These are phyloP conservation scores for Apiospora hydei DNA, from an alignment of 2,329 filamentous ascomycete genomes.

Conservation along the genomic window DNA sequence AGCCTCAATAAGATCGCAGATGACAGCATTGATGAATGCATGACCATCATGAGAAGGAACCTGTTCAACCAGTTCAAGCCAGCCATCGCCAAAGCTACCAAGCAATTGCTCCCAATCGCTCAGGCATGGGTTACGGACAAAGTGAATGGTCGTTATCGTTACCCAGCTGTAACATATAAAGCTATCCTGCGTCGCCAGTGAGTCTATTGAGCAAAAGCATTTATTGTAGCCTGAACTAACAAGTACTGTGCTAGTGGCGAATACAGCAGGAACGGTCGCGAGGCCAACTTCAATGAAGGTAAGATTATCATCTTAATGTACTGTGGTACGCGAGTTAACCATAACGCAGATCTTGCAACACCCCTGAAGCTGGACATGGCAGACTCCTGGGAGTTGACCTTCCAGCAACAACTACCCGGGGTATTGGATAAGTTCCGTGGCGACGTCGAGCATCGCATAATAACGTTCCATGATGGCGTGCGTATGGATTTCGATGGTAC, in stretches of 20 bases:
- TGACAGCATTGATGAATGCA: neutral
- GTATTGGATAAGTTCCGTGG: neutral
- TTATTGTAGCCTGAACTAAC: neutral
- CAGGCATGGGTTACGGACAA: neutral
- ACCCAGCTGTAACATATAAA: neutral
- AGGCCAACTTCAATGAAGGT: neutral
- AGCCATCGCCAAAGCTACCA: neutral
- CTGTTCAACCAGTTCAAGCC: conserved; percentile 19
- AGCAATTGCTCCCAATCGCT: neutral
- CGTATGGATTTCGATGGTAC: neutral
- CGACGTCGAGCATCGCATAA: neutral
- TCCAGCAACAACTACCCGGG: neutral
- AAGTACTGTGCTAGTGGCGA: neutral
- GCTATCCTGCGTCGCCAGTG: conserved; percentile 11
- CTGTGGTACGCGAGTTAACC: neutral
- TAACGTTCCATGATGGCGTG: neutral
- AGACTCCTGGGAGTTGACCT: neutral
- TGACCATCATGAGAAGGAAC: neutral
- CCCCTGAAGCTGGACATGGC: neutral
- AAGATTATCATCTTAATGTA: neutral
- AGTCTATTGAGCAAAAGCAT: neutral
- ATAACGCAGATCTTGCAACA: neutral
- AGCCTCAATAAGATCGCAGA: neutral
- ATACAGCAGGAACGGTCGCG: neutral
- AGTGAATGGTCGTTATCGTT: neutral